Percentiles rank a stretch among this genome's conserved stretches.
These are phyloP conservation scores for Ricinus communis DNA, from an alignment of 345 rosid species.

Conservation along the genomic window DNA sequence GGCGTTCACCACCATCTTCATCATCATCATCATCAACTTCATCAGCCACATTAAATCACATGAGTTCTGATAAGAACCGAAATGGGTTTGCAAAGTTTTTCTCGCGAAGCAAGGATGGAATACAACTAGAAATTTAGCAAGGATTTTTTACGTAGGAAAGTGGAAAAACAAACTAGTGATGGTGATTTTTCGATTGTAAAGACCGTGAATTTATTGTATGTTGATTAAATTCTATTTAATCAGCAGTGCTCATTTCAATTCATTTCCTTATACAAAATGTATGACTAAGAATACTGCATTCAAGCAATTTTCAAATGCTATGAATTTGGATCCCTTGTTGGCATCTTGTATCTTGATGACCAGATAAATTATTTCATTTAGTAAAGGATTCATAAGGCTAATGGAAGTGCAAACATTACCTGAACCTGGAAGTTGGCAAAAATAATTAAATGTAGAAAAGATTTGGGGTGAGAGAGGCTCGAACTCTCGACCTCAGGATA, in stretches of 20 bases:
- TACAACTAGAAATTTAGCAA: slow-evolving; percentile 73
- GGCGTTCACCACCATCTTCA: slow-evolving; percentile 36
- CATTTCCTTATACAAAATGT: slow-evolving; percentile 8
- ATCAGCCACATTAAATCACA: slow-evolving; percentile 45
- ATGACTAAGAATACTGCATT: not conserved
- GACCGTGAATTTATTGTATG: not conserved
- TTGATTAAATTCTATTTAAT: slow-evolving; percentile 43
- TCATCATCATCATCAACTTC: slow-evolving; percentile 40
- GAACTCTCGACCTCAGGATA: slow-evolving; percentile 56
- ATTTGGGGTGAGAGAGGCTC: slow-evolving; percentile 46
- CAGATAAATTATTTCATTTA: too few species aligned
- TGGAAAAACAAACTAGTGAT: not conserved
- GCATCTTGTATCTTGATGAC: not conserved
- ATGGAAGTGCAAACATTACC: too few species aligned
- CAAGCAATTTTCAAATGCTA: not conserved
- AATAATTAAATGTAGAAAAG: too few species aligned
- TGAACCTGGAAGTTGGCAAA: too few species aligned
- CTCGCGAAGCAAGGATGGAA: slow-evolving; percentile 82
- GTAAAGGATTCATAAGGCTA: too few species aligned
- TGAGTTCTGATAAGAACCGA: slow-evolving; percentile 67
- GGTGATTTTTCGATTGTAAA: slow-evolving; percentile 11
- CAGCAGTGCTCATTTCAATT: slow-evolving; percentile 8
- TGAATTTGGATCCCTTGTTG: too few species aligned
- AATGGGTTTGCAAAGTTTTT: slow-evolving; percentile 89
- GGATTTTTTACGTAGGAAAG: not conserved